Evolutionary conservation across 169 alveolate genomes (phyloP).

Genomic region (Cryptosporidium andersoni): DNA sequence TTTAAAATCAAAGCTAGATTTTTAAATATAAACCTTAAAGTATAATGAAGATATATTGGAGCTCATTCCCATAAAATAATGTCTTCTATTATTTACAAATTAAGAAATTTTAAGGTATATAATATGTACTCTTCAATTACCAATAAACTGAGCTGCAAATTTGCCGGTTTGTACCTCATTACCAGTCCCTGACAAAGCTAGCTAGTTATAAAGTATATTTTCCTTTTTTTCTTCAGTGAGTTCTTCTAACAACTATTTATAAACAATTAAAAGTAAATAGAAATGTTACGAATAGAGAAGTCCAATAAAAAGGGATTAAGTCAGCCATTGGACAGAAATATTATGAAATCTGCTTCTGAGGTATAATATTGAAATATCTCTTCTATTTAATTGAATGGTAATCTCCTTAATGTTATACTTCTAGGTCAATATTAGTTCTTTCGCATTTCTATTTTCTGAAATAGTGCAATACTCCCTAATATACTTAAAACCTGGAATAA

Average conservation of each 20-base stretch:
- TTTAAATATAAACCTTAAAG: too few relatives aligned
- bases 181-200: too few relatives aligned
- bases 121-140: too few relatives aligned
- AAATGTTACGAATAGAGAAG: slow-evolving; percentile 50
- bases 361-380: slow-evolving; percentile 5
- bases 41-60: too few relatives aligned
- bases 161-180: too few relatives aligned
- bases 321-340: slow-evolving; percentile 67
- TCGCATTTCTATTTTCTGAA: slow-evolving; percentile 79
- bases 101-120: too few relatives aligned
- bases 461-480: slow-evolving; percentile 80
- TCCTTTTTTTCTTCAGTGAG: too few relatives aligned
- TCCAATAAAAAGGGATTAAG: slow-evolving; percentile 35
- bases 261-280: background rate
- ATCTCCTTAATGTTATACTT: background rate
- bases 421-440: slow-evolving; percentile 79
- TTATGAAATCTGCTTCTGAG: slow-evolving; percentile 47
- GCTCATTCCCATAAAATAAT: too few relatives aligned
- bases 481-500: slow-evolving; percentile 77
- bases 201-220: too few relatives aligned
- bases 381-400: background rate
- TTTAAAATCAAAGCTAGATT: too few relatives aligned
- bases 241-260: background rate
- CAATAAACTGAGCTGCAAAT: too few relatives aligned
- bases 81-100: too few relatives aligned